Percentiles rank a stretch among this genome's conserved stretches.
phyloP scores from a whole-genome alignment of 1,284 basidiomycete genomes.

The Puccinia hordei region DNA sequence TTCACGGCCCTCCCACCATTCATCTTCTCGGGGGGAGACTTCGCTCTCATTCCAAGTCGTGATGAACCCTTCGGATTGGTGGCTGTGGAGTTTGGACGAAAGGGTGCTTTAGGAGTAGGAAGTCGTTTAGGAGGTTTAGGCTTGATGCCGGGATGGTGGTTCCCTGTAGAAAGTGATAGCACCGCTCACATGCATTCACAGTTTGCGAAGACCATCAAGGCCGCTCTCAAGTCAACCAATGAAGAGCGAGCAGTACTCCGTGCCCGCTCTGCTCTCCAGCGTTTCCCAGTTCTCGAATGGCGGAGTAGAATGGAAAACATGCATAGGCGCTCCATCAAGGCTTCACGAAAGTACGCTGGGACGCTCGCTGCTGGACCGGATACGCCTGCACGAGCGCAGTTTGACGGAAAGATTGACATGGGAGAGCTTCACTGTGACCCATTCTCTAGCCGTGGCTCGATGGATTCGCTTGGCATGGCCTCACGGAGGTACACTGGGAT shows the following conservation, averaged over 20 bases:
- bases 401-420: conserved; percentile 32
- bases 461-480: neutral
- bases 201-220: conserved; percentile 85
- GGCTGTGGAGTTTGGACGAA: conserved; percentile 89
- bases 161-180: conserved; percentile 76
- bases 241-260: conserved; percentile 87
- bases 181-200: conserved; percentile 93
- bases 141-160: conserved; percentile 86
- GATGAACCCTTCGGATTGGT: conserved; percentile 93
- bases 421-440: neutral
- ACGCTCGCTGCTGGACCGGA: conserved; percentile 72
- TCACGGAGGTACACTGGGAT: conserved; percentile 71
- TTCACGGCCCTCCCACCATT: conserved; percentile 90
- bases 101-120: conserved; percentile 90
- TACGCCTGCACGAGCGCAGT: conserved; percentile 48
- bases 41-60: conserved; percentile 80
- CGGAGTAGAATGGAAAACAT: conserved; percentile 91
- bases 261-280: conserved; percentile 85
- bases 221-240: conserved; percentile 83
- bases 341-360: conserved; percentile 71
- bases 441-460: conserved; percentile 11
- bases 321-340: conserved; percentile 77
- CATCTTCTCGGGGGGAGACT: conserved; percentile 88
- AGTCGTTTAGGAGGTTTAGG: conserved; percentile 87
- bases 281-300: conserved; percentile 95